Conservation (phyloP, 1,284 basidiomycete species). For the Heterobasidion parviporum region DNA sequence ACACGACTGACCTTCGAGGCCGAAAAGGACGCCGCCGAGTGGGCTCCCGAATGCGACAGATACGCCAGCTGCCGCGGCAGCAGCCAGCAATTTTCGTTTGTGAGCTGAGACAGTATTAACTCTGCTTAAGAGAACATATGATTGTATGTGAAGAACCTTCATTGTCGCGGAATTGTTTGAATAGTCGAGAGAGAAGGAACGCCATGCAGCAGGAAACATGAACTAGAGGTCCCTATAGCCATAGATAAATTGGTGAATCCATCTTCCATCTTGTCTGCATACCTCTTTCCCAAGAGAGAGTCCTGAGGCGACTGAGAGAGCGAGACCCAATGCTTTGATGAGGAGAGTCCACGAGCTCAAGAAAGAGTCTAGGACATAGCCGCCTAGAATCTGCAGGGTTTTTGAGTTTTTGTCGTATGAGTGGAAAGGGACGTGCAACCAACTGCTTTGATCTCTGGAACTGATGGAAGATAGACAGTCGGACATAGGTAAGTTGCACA, state of each 20-base stretch:
- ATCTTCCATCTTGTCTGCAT: background rate
- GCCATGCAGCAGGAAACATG: constrained; percentile 68
- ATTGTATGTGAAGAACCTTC: constrained; percentile 37
- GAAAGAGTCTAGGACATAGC: constrained; percentile 66
- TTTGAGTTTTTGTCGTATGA: background rate
- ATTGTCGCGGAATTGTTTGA: constrained; percentile 49
- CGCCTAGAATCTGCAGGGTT: constrained; percentile 55
- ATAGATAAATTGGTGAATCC: too few relatives aligned
- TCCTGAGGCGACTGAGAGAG: constrained; percentile 72
- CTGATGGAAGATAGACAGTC: constrained; percentile 22
- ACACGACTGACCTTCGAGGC: constrained; percentile 42
- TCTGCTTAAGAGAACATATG: background rate
- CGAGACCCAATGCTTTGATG: constrained; percentile 72
- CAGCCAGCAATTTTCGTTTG: constrained; percentile 60
- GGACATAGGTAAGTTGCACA: constrained; percentile 1
- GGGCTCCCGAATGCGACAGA: constrained; percentile 74
- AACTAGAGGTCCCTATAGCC: constrained; percentile 52
- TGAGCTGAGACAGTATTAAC: constrained; percentile 32
- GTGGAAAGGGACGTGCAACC: constrained; percentile 12
- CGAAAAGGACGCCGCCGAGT: constrained; percentile 67
- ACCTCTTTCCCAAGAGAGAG: constrained; percentile 72
- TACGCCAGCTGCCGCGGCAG: constrained; percentile 64
- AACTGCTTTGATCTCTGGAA: constrained; percentile 74
- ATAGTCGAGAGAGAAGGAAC: constrained; percentile 44
- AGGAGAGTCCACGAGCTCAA: constrained; percentile 67